A percentile compares a stretch with the other conserved stretches of the same genome.
Conservation (phyloP, 2,329 filamentous ascomycete genomes). For the Arthrobotrys sinensis region DNA sequence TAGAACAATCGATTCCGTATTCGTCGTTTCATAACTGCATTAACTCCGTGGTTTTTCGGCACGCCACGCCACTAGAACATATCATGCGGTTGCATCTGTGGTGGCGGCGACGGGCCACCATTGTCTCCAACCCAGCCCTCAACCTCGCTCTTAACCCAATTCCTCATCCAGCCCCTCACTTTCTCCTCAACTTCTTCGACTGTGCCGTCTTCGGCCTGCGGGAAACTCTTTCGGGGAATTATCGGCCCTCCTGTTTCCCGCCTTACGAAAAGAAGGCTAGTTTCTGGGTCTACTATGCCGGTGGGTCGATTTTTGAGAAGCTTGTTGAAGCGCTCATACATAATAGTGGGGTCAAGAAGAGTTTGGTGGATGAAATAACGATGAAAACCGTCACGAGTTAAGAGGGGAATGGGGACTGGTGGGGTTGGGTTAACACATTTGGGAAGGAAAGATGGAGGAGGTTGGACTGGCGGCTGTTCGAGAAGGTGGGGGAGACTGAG, state of each 20-base stretch:
- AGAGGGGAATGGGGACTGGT: slow-evolving; percentile 42
- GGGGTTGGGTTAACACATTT: slow-evolving; percentile 57
- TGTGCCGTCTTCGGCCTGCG: slow-evolving; percentile 19
- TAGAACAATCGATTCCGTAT: slow-evolving; percentile 1
- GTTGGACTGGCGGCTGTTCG: slow-evolving; percentile 47
- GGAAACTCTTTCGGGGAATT: slow-evolving; percentile 52
- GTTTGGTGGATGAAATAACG: slow-evolving; percentile 56
- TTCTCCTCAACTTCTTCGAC: slow-evolving; percentile 54
- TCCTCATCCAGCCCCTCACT: slow-evolving; percentile 55
- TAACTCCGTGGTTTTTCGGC: slow-evolving; percentile 7
- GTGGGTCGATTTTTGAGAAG: slow-evolving; percentile 41
- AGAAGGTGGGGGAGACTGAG: slow-evolving; percentile 43
- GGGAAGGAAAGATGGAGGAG: slow-evolving; percentile 54
- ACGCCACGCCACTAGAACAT: slow-evolving; percentile 16
- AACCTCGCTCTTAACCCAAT: slow-evolving; percentile 49
- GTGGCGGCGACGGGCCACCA: neutral
- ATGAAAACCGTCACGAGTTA: slow-evolving; percentile 46
- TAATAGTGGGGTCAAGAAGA: slow-evolving; percentile 36
- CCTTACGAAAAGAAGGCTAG: slow-evolving; percentile 44
- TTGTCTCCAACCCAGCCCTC: slow-evolving; percentile 48
- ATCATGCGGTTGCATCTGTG: slow-evolving; percentile 24
- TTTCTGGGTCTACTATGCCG: slow-evolving; percentile 53
- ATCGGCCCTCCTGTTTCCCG: slow-evolving; percentile 42
- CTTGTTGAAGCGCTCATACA: slow-evolving; percentile 53
- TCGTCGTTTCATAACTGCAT: slow-evolving; percentile 8